These are phyloP conservation scores for Blastobotrys muscicola DNA, from an alignment of 805 yeast species.

Conservation along the genomic window DNA sequence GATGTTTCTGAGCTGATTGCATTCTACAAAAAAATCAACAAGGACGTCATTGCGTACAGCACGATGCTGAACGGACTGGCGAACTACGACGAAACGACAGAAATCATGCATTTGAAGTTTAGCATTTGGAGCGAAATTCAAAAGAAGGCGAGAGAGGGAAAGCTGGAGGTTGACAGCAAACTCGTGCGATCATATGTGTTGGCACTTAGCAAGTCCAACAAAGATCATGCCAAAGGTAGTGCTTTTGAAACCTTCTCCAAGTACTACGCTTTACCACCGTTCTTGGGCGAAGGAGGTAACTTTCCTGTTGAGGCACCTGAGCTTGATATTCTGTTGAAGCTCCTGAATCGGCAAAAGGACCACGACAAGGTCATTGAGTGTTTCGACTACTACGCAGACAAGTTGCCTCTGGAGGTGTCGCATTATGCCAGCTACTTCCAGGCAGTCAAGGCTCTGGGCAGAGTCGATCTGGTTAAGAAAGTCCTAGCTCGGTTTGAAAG, in stretches of 20 bases:
- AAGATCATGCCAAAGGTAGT: neutral
- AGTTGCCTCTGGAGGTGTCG: neutral
- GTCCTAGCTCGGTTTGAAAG: neutral
- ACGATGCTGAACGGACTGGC: constrained; percentile 7
- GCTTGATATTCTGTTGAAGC: constrained; percentile 1
- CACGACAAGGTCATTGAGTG: neutral
- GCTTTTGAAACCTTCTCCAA: neutral
- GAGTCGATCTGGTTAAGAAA: neutral
- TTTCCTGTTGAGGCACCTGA: constrained; percentile 1
- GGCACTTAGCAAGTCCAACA: neutral
- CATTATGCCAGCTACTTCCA: constrained; percentile 3
- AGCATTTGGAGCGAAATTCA: constrained; percentile 2
- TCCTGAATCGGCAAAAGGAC: neutral
- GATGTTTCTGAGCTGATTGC: constrained; percentile 1
- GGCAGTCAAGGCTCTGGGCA: neutral
- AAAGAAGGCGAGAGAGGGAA: neutral
- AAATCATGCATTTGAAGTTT: neutral
- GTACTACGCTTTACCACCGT: neutral
- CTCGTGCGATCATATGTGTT: constrained; percentile 4
- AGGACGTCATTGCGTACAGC: constrained; percentile 7
- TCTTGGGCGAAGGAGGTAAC: no score
- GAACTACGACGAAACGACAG: neutral
- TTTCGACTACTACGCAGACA: neutral
- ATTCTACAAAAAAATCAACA: constrained; percentile 4
- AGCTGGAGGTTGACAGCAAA: neutral